Percentiles rank a stretch among this genome's conserved stretches.
Evolutionary conservation across 106 monocot species (phyloP).

Genomic region (Platanthera zijinensis): DNA sequence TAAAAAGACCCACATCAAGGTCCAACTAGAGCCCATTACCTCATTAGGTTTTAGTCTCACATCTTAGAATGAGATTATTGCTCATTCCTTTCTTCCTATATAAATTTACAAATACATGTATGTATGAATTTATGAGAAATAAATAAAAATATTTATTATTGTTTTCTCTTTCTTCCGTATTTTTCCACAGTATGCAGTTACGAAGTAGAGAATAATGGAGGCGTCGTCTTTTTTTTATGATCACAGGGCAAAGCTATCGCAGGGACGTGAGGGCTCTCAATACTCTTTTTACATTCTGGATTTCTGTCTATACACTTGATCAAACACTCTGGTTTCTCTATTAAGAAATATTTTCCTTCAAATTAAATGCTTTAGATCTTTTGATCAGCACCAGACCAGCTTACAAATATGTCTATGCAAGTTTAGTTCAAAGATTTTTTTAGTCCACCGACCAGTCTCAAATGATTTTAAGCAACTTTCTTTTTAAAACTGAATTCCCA

Average conservation of each 20-base stretch:
- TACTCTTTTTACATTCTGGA: slow-evolving; percentile 13
- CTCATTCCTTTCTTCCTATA: too few species aligned
- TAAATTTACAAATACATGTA: too few species aligned
- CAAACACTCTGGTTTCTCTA: neutral
- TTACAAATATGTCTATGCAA: neutral
- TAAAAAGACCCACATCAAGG: too few species aligned
- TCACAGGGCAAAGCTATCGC: slow-evolving; percentile 49
- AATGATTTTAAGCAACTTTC: neutral
- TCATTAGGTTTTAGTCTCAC: too few species aligned
- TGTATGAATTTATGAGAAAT: too few species aligned
- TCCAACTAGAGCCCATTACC: too few species aligned
- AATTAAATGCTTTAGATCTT: neutral
- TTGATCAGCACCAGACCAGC: neutral
- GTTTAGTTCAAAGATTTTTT: neutral
- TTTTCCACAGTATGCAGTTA: neutral
- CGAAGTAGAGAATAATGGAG: slow-evolving; percentile 72
- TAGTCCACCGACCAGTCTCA: neutral
- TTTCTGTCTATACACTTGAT: neutral
- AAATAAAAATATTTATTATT: too few species aligned
- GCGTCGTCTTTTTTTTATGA: slow-evolving; percentile 44
- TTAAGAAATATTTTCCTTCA: neutral
- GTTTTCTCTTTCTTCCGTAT: too few species aligned
- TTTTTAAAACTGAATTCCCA: neutral
- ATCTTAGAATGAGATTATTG: too few species aligned
- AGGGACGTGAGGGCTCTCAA: slow-evolving; percentile 69